Percentiles rank a stretch among this genome's conserved stretches.
These are phyloP conservation scores for Beta corolliflora DNA, from an alignment of 179 eudicot genomes.

Conservation along the genomic window DNA sequence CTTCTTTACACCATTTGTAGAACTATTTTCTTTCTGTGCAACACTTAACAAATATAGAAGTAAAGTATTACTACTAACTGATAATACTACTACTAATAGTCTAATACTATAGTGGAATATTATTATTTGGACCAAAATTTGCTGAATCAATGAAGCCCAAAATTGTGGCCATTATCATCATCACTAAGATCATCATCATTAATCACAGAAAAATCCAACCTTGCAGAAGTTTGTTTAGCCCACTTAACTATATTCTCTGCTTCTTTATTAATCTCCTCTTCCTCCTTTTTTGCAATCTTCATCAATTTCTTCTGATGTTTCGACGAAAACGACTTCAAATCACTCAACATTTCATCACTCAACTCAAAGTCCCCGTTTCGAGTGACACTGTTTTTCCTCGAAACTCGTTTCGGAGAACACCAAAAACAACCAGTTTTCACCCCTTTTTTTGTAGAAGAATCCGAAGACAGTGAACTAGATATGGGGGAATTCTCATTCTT, in stretches of 20 bases:
- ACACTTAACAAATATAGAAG: neutral
- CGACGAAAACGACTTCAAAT: conserved; percentile 52
- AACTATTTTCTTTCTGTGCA: neutral
- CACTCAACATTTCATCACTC: conserved; percentile 52
- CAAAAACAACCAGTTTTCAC: conserved; percentile 69
- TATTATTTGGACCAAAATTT: neutral
- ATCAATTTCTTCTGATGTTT: conserved; percentile 59
- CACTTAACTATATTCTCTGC: conserved; percentile 87
- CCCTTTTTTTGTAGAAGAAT: conserved; percentile 35
- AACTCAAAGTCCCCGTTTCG: conserved; percentile 27
- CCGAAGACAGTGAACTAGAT: conserved; percentile 33
- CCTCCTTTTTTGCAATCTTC: conserved; percentile 69
- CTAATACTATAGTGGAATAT: neutral
- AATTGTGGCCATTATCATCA: conserved; percentile 23
- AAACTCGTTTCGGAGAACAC: conserved; percentile 70
- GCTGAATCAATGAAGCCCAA: conserved; percentile 21
- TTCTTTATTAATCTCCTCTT: conserved; percentile 71
- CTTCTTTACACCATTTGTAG: neutral
- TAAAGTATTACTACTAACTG: neutral
- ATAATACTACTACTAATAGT: neutral
- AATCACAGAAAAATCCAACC: conserved; percentile 60
- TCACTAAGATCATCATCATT: conserved; percentile 58
- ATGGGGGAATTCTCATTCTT: conserved; percentile 31
- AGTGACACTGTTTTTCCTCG: conserved; percentile 49
- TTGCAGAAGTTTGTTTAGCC: conserved; percentile 85